Evolutionary conservation across 352 stramenopile genomes (phyloP).

Genomic region (Globisporangium nunn): DNA sequence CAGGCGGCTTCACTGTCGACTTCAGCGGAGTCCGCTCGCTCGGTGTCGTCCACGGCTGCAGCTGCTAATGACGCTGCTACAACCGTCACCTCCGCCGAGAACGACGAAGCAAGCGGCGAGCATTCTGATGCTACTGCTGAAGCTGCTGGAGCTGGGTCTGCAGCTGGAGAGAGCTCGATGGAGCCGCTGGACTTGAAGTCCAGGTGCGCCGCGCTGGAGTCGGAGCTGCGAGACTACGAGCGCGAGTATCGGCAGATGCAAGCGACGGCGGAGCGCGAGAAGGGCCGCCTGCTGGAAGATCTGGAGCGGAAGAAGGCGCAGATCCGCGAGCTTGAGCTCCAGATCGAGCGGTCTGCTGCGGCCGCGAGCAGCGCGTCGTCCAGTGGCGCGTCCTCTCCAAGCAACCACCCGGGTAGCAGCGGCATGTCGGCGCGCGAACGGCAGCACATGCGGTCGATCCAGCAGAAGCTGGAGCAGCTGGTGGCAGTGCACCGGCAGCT

Average conservation of each 20-base stretch:
- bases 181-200: slow-evolving; percentile 41
- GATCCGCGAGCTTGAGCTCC: slow-evolving; percentile 57
- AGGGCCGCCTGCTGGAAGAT: slow-evolving; percentile 53
- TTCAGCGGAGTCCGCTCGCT: background rate
- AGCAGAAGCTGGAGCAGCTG: slow-evolving; percentile 89
- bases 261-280: slow-evolving; percentile 45
- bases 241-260: slow-evolving; percentile 61
- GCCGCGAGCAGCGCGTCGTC: slow-evolving; percentile 12
- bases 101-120: background rate
- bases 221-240: slow-evolving; percentile 61
- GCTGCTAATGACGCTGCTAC: background rate
- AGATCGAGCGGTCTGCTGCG: slow-evolving; percentile 27
- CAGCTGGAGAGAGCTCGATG: slow-evolving; percentile 28
- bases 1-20: background rate
- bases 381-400: slow-evolving; percentile 17
- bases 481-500: slow-evolving; percentile 87
- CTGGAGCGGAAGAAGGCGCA: slow-evolving; percentile 54
- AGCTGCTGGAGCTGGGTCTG: slow-evolving; percentile 7
- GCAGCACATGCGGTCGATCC: slow-evolving; percentile 85
- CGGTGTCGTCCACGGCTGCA: background rate
- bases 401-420: slow-evolving; percentile 20
- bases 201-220: slow-evolving; percentile 47
- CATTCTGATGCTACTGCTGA: background rate
- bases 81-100: background rate
- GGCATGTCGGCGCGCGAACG: slow-evolving; percentile 75